Evolutionary conservation across 495 filamentous ascomycete genomes (phyloP).

Genomic region (Acidomyces sp.): DNA sequence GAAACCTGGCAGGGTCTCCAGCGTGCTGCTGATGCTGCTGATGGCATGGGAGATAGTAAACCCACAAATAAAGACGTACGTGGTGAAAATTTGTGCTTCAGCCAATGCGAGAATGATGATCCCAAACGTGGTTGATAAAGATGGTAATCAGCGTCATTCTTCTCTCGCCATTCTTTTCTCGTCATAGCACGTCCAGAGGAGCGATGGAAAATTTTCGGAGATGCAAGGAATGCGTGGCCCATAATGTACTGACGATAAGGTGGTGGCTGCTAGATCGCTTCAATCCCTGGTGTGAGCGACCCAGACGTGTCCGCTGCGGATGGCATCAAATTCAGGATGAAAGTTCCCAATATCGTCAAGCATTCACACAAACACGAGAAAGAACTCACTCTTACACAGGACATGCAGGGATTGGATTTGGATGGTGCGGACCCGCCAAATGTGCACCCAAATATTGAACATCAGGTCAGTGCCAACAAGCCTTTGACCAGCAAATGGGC

Average conservation of each 20-base stretch:
- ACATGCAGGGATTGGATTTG: not conserved
- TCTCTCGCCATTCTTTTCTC: conserved; percentile 14
- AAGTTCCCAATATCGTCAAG: conserved; percentile 38
- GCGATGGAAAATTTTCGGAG: too few relatives aligned
- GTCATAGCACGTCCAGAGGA: conserved; percentile 32
- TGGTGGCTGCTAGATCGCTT: conserved; percentile 40
- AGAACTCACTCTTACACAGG: not conserved
- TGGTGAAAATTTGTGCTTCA: conserved; percentile 27
- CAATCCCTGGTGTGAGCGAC: conserved; percentile 43
- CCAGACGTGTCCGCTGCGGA: conserved; percentile 28
- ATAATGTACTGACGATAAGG: too few relatives aligned
- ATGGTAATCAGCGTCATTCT: conserved; percentile 16
- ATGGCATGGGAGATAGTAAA: not conserved
- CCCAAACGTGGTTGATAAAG: conserved; percentile 17
- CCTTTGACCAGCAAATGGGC: not conserved
- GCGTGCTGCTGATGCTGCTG: not conserved
- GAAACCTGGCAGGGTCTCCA: conserved; percentile 2
- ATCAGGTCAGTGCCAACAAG: conserved; percentile 5
- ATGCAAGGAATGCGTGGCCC: too few relatives aligned
- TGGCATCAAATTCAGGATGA: conserved; percentile 34
- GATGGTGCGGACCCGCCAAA: conserved; percentile 1
- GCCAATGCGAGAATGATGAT: conserved; percentile 1
- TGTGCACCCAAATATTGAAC: not conserved
- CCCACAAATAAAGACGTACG: not conserved
- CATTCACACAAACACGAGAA: conserved; percentile 35